phyloP scores from a whole-genome alignment of 495 filamentous ascomycete species.

The Talaromyces ruber region DNA sequence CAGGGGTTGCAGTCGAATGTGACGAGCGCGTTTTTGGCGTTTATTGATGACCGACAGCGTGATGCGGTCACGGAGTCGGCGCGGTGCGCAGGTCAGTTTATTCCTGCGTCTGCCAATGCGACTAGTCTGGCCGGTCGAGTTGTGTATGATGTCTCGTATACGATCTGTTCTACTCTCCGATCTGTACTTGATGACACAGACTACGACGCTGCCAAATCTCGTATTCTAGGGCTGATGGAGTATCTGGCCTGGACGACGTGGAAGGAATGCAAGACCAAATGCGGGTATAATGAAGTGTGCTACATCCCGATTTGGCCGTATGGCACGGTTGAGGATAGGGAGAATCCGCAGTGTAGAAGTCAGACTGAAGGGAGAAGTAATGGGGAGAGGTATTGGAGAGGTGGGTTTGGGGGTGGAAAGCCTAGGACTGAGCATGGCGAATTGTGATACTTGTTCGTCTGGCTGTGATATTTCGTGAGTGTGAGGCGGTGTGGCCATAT shows the following conservation, averaged over 20 bases:
- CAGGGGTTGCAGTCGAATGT: conserved; percentile 34
- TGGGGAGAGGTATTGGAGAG: conserved; percentile 31
- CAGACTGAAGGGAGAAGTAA: conserved; percentile 13
- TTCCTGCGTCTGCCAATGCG: not conserved
- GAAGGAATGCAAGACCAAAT: conserved; percentile 47
- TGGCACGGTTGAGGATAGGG: conserved; percentile 44
- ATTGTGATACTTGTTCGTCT: not conserved
- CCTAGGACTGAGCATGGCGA: not conserved
- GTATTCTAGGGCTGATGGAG: conserved; percentile 31
- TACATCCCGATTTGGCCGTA: conserved; percentile 60
- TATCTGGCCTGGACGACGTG: conserved; percentile 53
- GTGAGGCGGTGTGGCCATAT: too few relatives aligned
- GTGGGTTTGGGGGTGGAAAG: not conserved
- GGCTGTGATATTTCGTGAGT: too few relatives aligned
- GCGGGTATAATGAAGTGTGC: conserved; percentile 50
- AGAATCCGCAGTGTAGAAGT: conserved; percentile 39
- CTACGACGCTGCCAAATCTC: conserved; percentile 14
- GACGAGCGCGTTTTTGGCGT: conserved; percentile 34
- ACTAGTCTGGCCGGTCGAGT: conserved; percentile 24
- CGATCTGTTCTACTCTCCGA: conserved; percentile 44
- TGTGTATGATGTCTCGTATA: conserved; percentile 34
- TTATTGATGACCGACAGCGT: conserved; percentile 39
- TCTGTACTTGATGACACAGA: conserved; percentile 21
- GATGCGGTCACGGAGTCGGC: conserved; percentile 23
- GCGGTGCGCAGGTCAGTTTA: conserved; percentile 44